A percentile compares a stretch with the other conserved stretches of the same genome.
Conservation (phyloP, 2,329 filamentous ascomycete species). For the Fusarium nurragi region DNA sequence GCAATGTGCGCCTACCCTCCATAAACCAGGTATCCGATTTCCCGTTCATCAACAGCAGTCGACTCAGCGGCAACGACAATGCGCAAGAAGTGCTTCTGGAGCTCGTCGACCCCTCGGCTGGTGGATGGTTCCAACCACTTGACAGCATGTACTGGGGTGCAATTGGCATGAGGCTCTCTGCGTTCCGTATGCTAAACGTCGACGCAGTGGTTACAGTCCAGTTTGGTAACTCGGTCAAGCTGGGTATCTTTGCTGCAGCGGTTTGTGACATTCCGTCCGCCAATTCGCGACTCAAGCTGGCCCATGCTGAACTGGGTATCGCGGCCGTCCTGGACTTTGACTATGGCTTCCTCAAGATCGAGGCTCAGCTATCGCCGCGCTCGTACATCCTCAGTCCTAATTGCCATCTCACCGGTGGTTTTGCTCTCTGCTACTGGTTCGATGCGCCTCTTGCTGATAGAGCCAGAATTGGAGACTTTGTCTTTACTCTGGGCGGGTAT, state of each 20-base stretch:
- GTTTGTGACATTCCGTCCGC: slow-evolving; percentile 44
- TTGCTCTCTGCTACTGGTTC: slow-evolving; percentile 55
- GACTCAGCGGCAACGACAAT: background rate
- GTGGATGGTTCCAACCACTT: slow-evolving; percentile 47
- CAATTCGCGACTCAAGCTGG: slow-evolving; percentile 39
- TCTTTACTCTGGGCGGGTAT: slow-evolving; percentile 58
- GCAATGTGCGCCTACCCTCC: slow-evolving; percentile 45
- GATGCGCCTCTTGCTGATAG: slow-evolving; percentile 29
- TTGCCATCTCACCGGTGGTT: slow-evolving; percentile 56
- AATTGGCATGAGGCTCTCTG: slow-evolving; percentile 50
- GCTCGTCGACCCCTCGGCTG: background rate
- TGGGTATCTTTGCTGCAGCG: slow-evolving; percentile 50
- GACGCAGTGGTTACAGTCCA: slow-evolving; percentile 50
- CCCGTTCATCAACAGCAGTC: slow-evolving; percentile 27
- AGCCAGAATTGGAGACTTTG: slow-evolving; percentile 51
- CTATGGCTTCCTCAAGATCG: slow-evolving; percentile 49
- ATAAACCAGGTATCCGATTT: slow-evolving; percentile 25
- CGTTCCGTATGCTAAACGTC: slow-evolving; percentile 52
- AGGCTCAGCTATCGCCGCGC: slow-evolving; percentile 52
- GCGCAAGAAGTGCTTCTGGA: background rate
- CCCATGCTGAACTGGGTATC: slow-evolving; percentile 53
- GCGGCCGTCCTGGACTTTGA: slow-evolving; percentile 48
- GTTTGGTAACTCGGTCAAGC: slow-evolving; percentile 44
- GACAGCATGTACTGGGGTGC: slow-evolving; percentile 51
- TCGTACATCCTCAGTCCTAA: slow-evolving; percentile 52